Evolutionary conservation across 2,329 filamentous ascomycete genomes (phyloP).

Genomic region (Monosporascus sp.): DNA sequence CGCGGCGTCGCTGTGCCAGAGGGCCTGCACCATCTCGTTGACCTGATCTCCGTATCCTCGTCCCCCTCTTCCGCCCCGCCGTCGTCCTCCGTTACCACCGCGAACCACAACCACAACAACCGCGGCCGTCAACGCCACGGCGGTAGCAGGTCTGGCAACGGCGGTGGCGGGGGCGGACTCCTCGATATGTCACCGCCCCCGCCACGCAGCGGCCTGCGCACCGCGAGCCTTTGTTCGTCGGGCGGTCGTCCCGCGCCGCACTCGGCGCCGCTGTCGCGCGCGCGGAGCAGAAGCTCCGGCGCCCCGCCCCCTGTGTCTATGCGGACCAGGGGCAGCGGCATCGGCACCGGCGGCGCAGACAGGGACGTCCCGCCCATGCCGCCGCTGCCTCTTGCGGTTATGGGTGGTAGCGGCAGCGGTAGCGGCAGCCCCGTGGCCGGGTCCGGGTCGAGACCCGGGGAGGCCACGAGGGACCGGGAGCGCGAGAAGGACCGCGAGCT

Average conservation of each 20-base stretch:
- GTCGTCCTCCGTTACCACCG: not conserved
- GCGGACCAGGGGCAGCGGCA: not conserved
- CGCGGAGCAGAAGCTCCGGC: constrained; percentile 23
- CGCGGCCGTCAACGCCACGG: not conserved
- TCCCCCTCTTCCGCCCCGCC: not conserved
- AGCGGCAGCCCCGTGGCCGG: no score
- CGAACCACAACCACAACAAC: not conserved
- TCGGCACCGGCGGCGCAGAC: not conserved
- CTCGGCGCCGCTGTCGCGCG: constrained; percentile 10
- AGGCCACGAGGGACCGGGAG: constrained; percentile 2
- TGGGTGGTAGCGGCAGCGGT: not conserved
- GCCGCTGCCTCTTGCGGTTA: constrained; percentile 7
- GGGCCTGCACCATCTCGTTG: constrained; percentile 24
- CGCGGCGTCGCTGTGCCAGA: constrained; percentile 28
- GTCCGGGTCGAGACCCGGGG: no score
- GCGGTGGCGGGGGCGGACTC: not conserved
- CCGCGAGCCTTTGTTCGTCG: constrained; percentile 13
- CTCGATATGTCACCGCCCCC: constrained; percentile 3
- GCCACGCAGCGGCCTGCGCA: constrained; percentile 18
- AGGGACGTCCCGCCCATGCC: constrained; percentile 22
- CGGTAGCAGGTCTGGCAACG: not conserved
- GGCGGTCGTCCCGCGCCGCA: not conserved
- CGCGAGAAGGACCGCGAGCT: constrained; percentile 12
- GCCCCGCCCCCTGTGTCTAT: constrained; percentile 11
- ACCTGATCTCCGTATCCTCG: constrained; percentile 20